A percentile compares a stretch with the other conserved stretches of the same genome.
Conservation (phyloP, 78 protist genomes). For the Dictyostelium citrinum region DNA sequence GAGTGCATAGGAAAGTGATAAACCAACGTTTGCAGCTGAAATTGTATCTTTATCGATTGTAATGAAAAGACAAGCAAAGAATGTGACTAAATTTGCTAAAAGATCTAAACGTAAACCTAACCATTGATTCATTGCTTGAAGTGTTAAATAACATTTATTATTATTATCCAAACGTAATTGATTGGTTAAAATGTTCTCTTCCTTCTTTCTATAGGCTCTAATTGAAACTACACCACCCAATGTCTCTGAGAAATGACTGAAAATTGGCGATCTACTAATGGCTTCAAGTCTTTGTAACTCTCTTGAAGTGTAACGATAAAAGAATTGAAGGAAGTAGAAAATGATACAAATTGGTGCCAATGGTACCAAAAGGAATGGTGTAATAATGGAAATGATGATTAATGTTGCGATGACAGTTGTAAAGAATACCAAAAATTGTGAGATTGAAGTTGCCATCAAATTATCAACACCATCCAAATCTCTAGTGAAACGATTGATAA, state of each 20-base stretch:
- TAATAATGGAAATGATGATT: slow-evolving; percentile 52
- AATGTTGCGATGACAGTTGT: slow-evolving; percentile 31
- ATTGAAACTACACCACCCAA: slow-evolving; percentile 71
- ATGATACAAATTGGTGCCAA: slow-evolving; percentile 51
- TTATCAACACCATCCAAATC: slow-evolving; percentile 85
- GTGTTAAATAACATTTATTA: slow-evolving; percentile 39
- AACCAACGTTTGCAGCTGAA: slow-evolving; percentile 72
- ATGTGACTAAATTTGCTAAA: slow-evolving; percentile 71
- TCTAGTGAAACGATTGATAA: slow-evolving; percentile 97
- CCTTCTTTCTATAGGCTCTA: slow-evolving; percentile 66
- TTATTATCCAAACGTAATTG: slow-evolving; percentile 4
- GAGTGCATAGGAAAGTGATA: slow-evolving; percentile 76
- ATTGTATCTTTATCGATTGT: slow-evolving; percentile 14
- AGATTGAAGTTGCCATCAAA: slow-evolving; percentile 42
- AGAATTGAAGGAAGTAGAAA: slow-evolving; percentile 27
- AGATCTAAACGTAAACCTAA: slow-evolving; percentile 87
- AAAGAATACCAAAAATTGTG: slow-evolving; percentile 43
- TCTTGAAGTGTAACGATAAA: slow-evolving; percentile 62
- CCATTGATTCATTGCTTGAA: slow-evolving; percentile 72
- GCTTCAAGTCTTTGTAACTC: slow-evolving; percentile 90
- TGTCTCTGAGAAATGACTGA: slow-evolving; percentile 86
- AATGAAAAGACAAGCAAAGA: slow-evolving; percentile 74
- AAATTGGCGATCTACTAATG: slow-evolving; percentile 87
- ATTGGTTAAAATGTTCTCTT: slow-evolving; percentile 19
- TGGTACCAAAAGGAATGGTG: slow-evolving; percentile 63